phyloP scores from a whole-genome alignment of 2,329 filamentous ascomycete species.

The Arthrobotrys sphaeroides region DNA sequence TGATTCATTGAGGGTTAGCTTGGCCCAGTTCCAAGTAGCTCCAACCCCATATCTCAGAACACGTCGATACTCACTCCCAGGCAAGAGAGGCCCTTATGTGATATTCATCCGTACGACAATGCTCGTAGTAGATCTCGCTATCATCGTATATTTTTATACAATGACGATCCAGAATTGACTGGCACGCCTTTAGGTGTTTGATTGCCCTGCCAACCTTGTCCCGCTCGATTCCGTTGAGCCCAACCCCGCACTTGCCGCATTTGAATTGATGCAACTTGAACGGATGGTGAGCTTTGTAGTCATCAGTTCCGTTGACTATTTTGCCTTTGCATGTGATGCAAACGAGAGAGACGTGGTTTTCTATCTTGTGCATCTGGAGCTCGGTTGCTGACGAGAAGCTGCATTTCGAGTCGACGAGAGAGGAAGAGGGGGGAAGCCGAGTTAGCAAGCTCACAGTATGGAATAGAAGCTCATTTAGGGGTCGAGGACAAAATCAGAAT shows the following conservation, averaged over 20 bases:
- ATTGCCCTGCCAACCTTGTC: background rate
- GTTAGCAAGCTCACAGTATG: background rate
- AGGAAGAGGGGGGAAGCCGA: background rate
- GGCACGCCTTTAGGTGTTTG: conserved; percentile 21
- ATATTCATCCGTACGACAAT: conserved; percentile 10
- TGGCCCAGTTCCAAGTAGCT: background rate
- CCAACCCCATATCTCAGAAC: background rate
- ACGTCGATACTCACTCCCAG: conserved; percentile 11
- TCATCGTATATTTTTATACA: conserved; percentile 15
- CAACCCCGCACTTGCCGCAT: conserved; percentile 21
- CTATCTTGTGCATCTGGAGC: conserved; percentile 20
- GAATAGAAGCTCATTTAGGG: background rate
- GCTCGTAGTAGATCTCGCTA: background rate
- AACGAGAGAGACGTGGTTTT: background rate
- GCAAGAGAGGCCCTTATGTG: background rate
- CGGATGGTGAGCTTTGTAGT: conserved; percentile 1
- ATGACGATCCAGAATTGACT: conserved; percentile 18
- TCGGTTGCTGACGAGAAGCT: background rate
- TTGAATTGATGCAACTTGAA: conserved; percentile 8
- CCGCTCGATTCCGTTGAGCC: background rate
- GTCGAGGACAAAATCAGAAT: too few species aligned
- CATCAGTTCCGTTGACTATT: background rate
- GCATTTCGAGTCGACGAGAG: too few species aligned
- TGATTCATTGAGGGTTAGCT: background rate
- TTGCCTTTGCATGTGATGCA: conserved; percentile 3